Conservation (phyloP, 2,329 filamentous ascomycete species). For the Trichoderma sp. region DNA sequence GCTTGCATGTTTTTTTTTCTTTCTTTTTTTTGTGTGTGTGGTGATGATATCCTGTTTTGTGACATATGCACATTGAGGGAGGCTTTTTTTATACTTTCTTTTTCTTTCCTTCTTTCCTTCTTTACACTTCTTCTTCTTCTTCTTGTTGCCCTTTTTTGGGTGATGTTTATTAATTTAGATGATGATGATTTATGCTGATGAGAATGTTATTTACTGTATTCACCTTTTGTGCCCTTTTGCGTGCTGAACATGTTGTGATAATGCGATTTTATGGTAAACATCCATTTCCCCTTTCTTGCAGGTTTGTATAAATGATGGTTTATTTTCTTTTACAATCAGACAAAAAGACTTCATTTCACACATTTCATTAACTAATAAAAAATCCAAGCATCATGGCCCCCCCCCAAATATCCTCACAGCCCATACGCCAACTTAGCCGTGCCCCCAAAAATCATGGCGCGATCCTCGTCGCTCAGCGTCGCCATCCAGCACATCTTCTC, state of each 20-base stretch:
- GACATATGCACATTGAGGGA: background rate
- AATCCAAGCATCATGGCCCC: background rate
- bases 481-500: slow-evolving; percentile 63
- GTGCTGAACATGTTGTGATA: background rate
- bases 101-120: background rate
- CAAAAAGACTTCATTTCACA: background rate
- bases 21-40: background rate
- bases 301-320: background rate
- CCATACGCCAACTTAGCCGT: slow-evolving; percentile 71
- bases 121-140: background rate
- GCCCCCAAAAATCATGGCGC: slow-evolving; percentile 66
- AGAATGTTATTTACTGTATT: background rate
- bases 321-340: background rate
- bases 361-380: background rate
- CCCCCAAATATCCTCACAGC: slow-evolving; percentile 34
- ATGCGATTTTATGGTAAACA: background rate
- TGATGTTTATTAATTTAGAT: slow-evolving; percentile 1
- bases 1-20: background rate
- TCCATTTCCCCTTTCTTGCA: background rate
- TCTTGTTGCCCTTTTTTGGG: background rate
- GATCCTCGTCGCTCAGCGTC: slow-evolving; percentile 57
- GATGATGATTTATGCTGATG: slow-evolving; percentile 13
- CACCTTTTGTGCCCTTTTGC: background rate
- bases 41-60: slow-evolving; percentile 8
- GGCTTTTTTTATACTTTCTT: background rate